A percentile compares a stretch with the other conserved stretches of the same genome.
These are phyloP conservation scores for Dictyophora rubrovolvata DNA, from an alignment of 768 basidiomycete species.

Conservation along the genomic window DNA sequence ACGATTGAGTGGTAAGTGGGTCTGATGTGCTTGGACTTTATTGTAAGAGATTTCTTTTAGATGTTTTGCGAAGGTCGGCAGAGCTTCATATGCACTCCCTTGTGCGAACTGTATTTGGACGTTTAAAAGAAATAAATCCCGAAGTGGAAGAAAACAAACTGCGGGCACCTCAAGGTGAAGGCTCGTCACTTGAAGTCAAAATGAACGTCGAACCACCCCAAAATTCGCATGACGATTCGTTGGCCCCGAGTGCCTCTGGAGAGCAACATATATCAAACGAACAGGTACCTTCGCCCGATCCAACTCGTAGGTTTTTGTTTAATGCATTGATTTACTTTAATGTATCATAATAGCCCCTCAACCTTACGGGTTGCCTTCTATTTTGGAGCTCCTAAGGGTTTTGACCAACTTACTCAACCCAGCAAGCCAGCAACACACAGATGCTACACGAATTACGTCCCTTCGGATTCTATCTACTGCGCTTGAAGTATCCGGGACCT, in stretches of 20 bases:
- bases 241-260: not conserved
- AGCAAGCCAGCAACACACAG: slow-evolving; percentile 88
- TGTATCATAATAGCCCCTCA: not conserved
- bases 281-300: not conserved
- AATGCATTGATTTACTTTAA: not conserved
- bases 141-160: slow-evolving; percentile 60
- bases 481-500: slow-evolving; percentile 73
- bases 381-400: slow-evolving; percentile 86
- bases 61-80: slow-evolving; percentile 77
- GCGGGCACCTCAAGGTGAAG: slow-evolving; percentile 21
- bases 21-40: not conserved
- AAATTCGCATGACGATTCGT: not conserved
- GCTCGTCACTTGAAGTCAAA: slow-evolving; percentile 44
- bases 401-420: slow-evolving; percentile 94
- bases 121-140: slow-evolving; percentile 60
- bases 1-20: slow-evolving; percentile 79
- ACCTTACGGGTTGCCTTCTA: slow-evolving; percentile 82
- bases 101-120: slow-evolving; percentile 70
- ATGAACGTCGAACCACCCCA: slow-evolving; percentile 41
- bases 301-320: not conserved
- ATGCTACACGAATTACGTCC: slow-evolving; percentile 85
- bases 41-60: slow-evolving; percentile 29
- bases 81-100: slow-evolving; percentile 85
- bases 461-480: slow-evolving; percentile 80
- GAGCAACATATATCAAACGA: not conserved